Conservation (phyloP, 495 filamentous ascomycete species). For the Podospora australis region DNA sequence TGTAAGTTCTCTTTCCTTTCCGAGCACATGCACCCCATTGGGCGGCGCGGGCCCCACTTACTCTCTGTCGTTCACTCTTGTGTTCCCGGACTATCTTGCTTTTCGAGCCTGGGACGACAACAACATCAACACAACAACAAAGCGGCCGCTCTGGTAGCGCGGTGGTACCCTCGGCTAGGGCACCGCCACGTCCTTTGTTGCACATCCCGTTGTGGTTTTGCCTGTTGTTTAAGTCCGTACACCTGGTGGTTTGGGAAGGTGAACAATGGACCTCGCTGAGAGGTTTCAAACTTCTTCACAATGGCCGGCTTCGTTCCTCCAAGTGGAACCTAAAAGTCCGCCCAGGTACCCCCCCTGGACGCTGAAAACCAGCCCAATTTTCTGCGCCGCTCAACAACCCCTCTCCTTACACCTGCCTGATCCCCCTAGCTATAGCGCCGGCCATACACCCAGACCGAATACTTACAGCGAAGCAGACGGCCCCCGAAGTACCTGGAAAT, state of each 20-base stretch:
- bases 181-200: background rate
- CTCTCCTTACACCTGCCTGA: slow-evolving; percentile 8
- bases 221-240: background rate
- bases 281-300: background rate
- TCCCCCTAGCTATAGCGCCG: slow-evolving; percentile 20
- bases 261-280: background rate
- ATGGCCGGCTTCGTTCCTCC: background rate
- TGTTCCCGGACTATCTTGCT: background rate
- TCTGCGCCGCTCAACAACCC: slow-evolving; percentile 21
- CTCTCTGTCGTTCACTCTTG: background rate
- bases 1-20: background rate
- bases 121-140: background rate
- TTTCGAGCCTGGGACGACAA: background rate
- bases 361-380: slow-evolving; percentile 16
- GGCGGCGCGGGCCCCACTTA: too few relatives aligned
- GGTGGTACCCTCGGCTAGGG: background rate
- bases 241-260: background rate
- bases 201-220: background rate
- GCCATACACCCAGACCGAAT: slow-evolving; percentile 20
- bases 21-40: background rate
- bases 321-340: slow-evolving; percentile 10
- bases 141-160: background rate
- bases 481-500: slow-evolving; percentile 15
- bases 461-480: slow-evolving; percentile 15
- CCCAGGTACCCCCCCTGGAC: slow-evolving; percentile 4